A percentile compares a stretch with the other conserved stretches of the same genome.
Evolutionary conservation across 1,284 basidiomycete species (phyloP).

Genomic region (Phaffia rhodozyma): DNA sequence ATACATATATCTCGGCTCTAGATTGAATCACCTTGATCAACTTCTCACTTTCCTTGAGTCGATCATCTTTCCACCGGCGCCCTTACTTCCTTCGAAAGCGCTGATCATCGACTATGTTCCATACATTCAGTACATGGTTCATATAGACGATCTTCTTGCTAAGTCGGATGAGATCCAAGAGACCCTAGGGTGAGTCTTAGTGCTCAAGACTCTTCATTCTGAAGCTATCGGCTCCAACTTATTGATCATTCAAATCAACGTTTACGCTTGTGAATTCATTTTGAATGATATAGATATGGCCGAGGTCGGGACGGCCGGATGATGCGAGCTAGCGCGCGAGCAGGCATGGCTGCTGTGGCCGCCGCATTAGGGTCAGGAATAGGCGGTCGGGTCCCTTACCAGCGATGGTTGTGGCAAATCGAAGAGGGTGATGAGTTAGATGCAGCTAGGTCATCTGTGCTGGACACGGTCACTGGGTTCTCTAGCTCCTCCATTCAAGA

Average conservation of each 20-base stretch:
- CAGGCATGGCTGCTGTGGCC: constrained; percentile 3
- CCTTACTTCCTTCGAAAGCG: constrained; percentile 38
- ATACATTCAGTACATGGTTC: constrained; percentile 54
- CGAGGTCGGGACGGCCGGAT: neutral
- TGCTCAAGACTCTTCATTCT: neutral
- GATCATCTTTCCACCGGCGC: constrained; percentile 32
- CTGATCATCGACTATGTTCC: constrained; percentile 60
- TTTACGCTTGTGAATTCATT: too few relatives aligned
- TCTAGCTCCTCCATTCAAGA: too few relatives aligned
- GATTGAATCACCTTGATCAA: constrained; percentile 19
- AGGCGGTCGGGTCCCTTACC: neutral
- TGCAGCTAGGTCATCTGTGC: neutral
- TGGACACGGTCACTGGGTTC: too few relatives aligned
- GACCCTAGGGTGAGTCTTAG: constrained; percentile 4
- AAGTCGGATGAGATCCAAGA: constrained; percentile 23
- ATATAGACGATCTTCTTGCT: constrained; percentile 47
- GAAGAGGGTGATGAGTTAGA: neutral
- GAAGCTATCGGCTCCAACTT: too few relatives aligned
- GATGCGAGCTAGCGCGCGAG: constrained; percentile 13
- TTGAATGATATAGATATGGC: too few relatives aligned
- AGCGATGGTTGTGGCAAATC: neutral
- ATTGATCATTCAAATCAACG: too few relatives aligned
- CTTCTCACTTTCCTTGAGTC: constrained; percentile 40
- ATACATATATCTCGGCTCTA: neutral
- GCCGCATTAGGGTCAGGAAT: neutral